Percentiles rank a stretch among this genome's conserved stretches.
Evolutionary conservation across 495 filamentous ascomycete species (phyloP).

Genomic region (Evernia prunastri): DNA sequence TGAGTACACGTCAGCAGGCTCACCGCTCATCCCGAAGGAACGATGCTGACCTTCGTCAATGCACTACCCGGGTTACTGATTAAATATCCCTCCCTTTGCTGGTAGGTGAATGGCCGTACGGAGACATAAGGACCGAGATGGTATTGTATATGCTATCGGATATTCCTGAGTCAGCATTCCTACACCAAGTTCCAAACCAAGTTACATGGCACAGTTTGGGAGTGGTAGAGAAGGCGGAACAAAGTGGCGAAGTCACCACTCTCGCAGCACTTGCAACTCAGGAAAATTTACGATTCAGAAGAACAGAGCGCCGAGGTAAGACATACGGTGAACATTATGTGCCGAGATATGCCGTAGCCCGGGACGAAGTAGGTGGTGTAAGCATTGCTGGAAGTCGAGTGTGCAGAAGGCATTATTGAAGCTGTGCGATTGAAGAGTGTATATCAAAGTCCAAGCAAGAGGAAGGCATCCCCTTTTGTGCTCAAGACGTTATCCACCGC

Average conservation of each 20-base stretch:
- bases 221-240: background rate
- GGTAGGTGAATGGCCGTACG: constrained; percentile 47
- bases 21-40: background rate
- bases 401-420: constrained; percentile 11
- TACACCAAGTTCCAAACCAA: background rate
- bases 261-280: background rate
- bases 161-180: background rate
- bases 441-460: background rate
- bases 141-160: constrained; percentile 38
- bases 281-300: background rate
- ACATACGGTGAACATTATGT: constrained; percentile 42
- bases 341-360: constrained; percentile 47
- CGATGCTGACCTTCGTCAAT: constrained; percentile 44
- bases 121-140: constrained; percentile 47
- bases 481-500: background rate
- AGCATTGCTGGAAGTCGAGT: constrained; percentile 17
- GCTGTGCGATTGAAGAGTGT: background rate
- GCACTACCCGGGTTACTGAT: constrained; percentile 40
- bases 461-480: constrained; percentile 5
- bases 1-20: constrained; percentile 22
- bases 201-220: background rate
- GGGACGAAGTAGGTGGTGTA: constrained; percentile 46
- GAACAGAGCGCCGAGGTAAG: background rate
- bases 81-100: constrained; percentile 51
- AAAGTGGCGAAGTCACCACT: background rate